Base-by-base conservation (phyloP, 1,284 basidiomycete genomes). In the Spongiforma sp. region DNA sequence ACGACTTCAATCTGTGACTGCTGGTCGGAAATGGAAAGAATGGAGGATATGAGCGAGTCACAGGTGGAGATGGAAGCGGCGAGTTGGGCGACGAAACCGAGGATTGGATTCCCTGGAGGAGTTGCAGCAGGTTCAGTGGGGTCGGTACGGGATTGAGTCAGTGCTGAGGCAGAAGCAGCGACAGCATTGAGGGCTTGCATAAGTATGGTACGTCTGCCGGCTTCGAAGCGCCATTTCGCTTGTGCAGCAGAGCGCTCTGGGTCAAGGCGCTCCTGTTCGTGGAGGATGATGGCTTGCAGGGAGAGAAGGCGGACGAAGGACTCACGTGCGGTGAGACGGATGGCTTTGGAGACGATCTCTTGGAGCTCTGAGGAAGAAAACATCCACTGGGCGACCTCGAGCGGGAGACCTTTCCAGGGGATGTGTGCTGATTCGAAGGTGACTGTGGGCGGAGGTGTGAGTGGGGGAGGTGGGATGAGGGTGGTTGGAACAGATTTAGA, bases 341-440 rank as follows among this genome's bases (percentile, higher is more conserved):
- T 93, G 14, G 90, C 90, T 9, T 85, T 81, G 26, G 89, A 89
- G 28, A 93, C 91, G 65, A 92, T 85, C 24, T 84, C 81, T 71
- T 93, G 91, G 46, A 93, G 83, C 69, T 93, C 88, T 36, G 78
- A 67, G 0, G 88, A 90, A 34, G 84, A 84, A 62, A 93, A 84
- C 1, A 89, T 89, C 91, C 90, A 92, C 65, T 91, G 81, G 14
- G 91, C 91, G 0, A 88, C 88, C 64, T 92, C 89, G 46, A 91
- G 78, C 0, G 90, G 85, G 62, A 93, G 79, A 2, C 84, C 86
- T 63, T 88, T 89, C 85, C 86, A 91, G 43, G 81, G 78, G 24
- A 92, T 80, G 24, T 85, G 82, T 0, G 75, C 71, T 5, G 81
- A 76, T 24, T 87, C 87, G 71, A 90, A 90, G 54, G 80, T 81